A percentile compares a stretch with the other conserved stretches of the same genome.
These are phyloP conservation scores for Phytopythium oedochilum DNA, from an alignment of 352 stramenopile genomes.

Conservation along the genomic window DNA sequence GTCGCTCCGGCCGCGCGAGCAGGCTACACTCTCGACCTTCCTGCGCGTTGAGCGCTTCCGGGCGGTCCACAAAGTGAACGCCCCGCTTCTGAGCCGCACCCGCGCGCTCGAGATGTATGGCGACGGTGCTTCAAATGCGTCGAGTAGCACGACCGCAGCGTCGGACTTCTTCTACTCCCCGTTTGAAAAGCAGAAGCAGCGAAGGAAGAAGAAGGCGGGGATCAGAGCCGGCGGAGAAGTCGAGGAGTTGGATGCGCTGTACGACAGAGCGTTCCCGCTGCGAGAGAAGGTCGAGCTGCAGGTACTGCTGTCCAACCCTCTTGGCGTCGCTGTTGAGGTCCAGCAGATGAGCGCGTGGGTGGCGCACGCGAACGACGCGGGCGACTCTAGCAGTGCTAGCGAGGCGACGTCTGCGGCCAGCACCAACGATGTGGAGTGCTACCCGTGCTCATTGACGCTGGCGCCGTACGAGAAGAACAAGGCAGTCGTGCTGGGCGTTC, in stretches of 20 bases:
- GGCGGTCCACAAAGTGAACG: conserved; percentile 19
- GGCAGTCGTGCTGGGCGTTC: conserved; percentile 37
- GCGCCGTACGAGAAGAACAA: conserved; percentile 50
- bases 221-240: conserved; percentile 9
- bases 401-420: neutral
- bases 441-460: conserved; percentile 44
- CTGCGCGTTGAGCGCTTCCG: conserved; percentile 49
- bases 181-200: conserved; percentile 40
- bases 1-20: conserved; percentile 41
- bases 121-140: conserved; percentile 11
- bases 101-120: conserved; percentile 33
- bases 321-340: conserved; percentile 54
- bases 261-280: conserved; percentile 43
- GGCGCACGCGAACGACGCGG: conserved; percentile 9
- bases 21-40: conserved; percentile 52
- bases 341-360: conserved; percentile 62
- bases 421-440: conserved; percentile 39
- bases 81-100: conserved; percentile 34
- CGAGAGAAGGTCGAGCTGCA: conserved; percentile 55
- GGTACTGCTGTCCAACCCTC: conserved; percentile 60
- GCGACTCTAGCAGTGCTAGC: neutral
- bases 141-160: conserved; percentile 4
- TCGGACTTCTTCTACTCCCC: conserved; percentile 60
- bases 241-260: conserved; percentile 15
- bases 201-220: conserved; percentile 4